Base-by-base conservation (phyloP, 2,329 filamentous ascomycete species). In the Lanzia echinophila region DNA sequence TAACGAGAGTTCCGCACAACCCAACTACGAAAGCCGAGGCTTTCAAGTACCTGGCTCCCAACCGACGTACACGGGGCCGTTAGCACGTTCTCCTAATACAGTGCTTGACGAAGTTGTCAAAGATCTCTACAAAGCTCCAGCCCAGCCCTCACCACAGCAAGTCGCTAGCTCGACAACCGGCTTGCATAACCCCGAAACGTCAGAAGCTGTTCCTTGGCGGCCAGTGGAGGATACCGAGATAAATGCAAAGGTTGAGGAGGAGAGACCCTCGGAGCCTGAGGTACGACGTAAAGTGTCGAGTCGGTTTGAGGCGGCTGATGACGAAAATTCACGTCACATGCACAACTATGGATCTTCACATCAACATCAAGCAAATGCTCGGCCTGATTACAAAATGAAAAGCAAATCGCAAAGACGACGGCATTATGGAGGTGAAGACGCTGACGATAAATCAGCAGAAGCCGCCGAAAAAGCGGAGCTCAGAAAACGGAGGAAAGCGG, bases 401-500 rank as follows among this genome's bases (percentile, higher is more conserved):
- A 65, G 67, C 33, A 66, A 64, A 47, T 61, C 61, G n/a, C 64
- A 56, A 41, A 59, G 67, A 51, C 60, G 63, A 8, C 57, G 62
- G 19, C 56, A 62, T 42, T 31, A 45, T 2, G 67, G 64, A 50
- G 48, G 49, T 31, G 54, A 53, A 6, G 48, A 61, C 10, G 67
- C 68, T 5, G 67, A 67, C 33, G 61, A 60, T 19, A 67, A 68
- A 17, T 68, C 62, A 55, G 54, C 58, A 50, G 58, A 55, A 47
- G 63, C 32, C 64, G 42, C 68, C 38, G 67, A 73, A 39, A 62
- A 66, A 42, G 75, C 74, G 59, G 71, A 73, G 55, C 64, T 70
- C 41, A 75, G 71, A 58, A 72, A 72, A 54, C 62, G 68, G 45
- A 62, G 68, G 56, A 67, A 72, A 68, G 68, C 68, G 62, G 65